Base-by-base conservation (phyloP, 495 filamentous ascomycete genomes). In the Parathielavia hyrcaniae region DNA sequence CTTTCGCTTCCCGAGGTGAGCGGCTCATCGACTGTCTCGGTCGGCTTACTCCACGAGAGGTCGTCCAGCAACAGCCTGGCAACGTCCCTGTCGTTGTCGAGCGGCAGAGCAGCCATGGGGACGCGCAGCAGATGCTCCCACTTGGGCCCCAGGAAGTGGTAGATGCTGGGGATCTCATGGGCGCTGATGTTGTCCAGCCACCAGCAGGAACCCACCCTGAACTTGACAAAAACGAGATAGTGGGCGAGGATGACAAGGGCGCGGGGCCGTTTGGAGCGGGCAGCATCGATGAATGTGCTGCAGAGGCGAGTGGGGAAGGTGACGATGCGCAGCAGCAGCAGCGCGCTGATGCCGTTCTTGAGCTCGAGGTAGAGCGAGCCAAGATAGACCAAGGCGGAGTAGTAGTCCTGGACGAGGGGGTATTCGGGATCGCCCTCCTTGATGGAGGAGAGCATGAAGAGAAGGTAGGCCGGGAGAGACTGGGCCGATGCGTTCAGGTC, bases 161-260 rank as follows among this genome's bases (percentile, higher is more conserved):
- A 53, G n/a, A 81, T 77, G 32, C 69, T 66, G 26, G 26, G 61
- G 8, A 79, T 72, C 43, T 79, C 69, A 11, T 57, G 62, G 38
- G 73, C 66, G 10, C 63, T 53, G 16, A 81, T 70, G 12, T 67
- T 73, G 16, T 61, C 46, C 53, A 77, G 58, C 78, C 79, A 81
- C 79, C 78, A 81, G 16, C 50, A 49, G 2, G 63, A 41, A 0
- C 57, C 23, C 1, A 40, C 41, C 19, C 69, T 49, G 9, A 79
- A 23, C 59, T 75, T 77, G 8, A 68, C 43, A 50, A 80, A 79
- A 30, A 62, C 67, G 14, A 79, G 66, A 49, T 75, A 78, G 45
- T 80, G 57, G 1, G 78, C 75, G 6, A 80, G 32, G 14, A 82
- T 74, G 9, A 81, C 63, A 0, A 81, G 62, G 0, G 85, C 81